phyloP scores from a whole-genome alignment of 495 filamentous ascomycete genomes.

The Polyplosphaeria fusca region DNA sequence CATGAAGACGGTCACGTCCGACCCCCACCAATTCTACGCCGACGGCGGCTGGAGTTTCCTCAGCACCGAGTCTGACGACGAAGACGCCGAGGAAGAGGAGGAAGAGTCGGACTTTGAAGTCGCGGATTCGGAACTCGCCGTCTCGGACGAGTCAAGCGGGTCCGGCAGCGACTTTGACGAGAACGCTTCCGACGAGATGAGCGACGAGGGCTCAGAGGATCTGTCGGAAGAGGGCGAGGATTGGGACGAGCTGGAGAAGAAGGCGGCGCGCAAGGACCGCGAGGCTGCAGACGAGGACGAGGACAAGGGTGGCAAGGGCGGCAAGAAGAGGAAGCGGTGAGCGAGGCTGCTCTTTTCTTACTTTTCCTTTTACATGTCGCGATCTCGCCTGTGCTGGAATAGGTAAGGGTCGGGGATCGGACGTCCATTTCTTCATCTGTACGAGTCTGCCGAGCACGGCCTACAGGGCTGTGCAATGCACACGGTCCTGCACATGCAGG shows the following conservation, averaged over 20 bases:
- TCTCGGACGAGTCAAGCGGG: slow-evolving; percentile 73
- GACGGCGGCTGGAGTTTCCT: slow-evolving; percentile 97
- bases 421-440: no score
- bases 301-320: slow-evolving; percentile 45
- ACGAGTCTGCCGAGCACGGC: no score
- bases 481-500: no score
- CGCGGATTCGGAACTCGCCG: slow-evolving; percentile 74
- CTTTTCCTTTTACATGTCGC: not conserved
- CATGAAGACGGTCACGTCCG: slow-evolving; percentile 96
- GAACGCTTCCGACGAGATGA: slow-evolving; percentile 73
- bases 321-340: slow-evolving; percentile 12
- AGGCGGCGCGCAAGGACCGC: slow-evolving; percentile 82
- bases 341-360: not conserved
- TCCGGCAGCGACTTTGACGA: slow-evolving; percentile 93
- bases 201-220: slow-evolving; percentile 63
- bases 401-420: no score
- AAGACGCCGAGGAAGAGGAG: slow-evolving; percentile 72
- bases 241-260: slow-evolving; percentile 89
- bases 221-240: slow-evolving; percentile 77
- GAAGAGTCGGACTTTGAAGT: slow-evolving; percentile 94
- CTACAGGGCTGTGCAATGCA: no score
- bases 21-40: slow-evolving; percentile 90
- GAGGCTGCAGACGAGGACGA: slow-evolving; percentile 72
- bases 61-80: slow-evolving; percentile 79
- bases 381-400: no score